Evolutionary conservation across 1,284 basidiomycete species (phyloP), one percentile per base, ranked within the genome.

Genomic region (Fereydounia khargensis): DNA sequence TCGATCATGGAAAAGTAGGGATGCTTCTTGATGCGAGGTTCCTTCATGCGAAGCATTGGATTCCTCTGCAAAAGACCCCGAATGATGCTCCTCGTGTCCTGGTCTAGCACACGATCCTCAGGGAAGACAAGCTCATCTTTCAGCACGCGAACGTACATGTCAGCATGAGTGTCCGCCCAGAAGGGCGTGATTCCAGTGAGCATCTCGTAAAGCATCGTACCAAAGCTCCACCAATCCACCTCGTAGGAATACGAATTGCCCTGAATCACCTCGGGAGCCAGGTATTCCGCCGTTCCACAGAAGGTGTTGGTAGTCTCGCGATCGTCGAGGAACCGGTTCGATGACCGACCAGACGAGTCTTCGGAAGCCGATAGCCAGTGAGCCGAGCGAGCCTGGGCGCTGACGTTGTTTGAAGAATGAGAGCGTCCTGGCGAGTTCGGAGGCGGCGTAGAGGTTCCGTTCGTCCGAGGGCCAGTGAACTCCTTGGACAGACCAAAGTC

Each of bases 141-240:
- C 57, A 92, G 78, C 28, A 91, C 89, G 58, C 86, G 82, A 42
- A 89, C 85, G 79, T 95, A 95, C 91, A 95, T 95, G 68, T 94
- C 87, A 33, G 88, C 85, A 76, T 92, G 90, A 68, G 90, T 90
- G 70, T 89, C 86, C 17, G 89, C 88, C 86, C 87, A 91, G 86
- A 98, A 98, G 31, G 95, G 95, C 42, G 95, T 98, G 48, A 91
- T 95, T 20, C 91, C 92, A 76, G 88, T 95, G 77, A 98, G 94
- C 95, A 98, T 98, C 81, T 99, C 95, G 80, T 95, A 96, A 67
- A 98, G 91, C 72, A 99, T 84, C 69, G 98, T 98, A 31, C 95
- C 95, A 42, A 96, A 81, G 31, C 94, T 98, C 95, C 91, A 97
- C 94, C 94, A 98, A 79, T 99, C 95, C 39, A 99, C 95, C 9